These are phyloP conservation scores for Cercospora beticola DNA, from an alignment of 2,329 filamentous ascomycete species.

Conservation along the genomic window DNA sequence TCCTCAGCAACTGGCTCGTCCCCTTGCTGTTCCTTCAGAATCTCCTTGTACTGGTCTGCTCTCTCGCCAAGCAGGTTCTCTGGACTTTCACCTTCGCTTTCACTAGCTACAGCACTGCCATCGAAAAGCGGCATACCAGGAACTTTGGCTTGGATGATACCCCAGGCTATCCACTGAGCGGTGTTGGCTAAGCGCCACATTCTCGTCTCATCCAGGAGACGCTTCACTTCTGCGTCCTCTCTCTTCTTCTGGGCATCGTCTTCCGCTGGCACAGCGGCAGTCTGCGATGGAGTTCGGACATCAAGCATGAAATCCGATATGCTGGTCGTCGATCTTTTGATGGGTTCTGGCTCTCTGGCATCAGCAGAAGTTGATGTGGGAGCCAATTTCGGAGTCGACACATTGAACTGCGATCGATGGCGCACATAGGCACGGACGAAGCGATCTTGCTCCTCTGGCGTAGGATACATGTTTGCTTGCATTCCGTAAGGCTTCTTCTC, in stretches of 20 bases:
- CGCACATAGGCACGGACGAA: constrained; percentile 86
- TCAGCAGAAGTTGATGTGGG: constrained; percentile 35
- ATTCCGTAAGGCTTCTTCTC: constrained; percentile 60
- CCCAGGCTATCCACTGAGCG: constrained; percentile 92
- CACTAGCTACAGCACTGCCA: constrained; percentile 25
- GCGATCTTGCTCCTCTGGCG: constrained; percentile 72
- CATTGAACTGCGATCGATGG: constrained; percentile 69
- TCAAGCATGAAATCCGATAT: constrained; percentile 77
- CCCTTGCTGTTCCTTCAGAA: constrained; percentile 26
- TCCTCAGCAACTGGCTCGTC: constrained; percentile 57
- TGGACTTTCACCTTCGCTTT: constrained; percentile 30
- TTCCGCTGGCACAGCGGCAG: constrained; percentile 19
- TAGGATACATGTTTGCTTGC: constrained; percentile 71
- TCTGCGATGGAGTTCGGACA: constrained; percentile 49
- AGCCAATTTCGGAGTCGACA: constrained; percentile 33
- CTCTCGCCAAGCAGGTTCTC: constrained; percentile 36
- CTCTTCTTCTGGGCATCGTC: constrained; percentile 55
- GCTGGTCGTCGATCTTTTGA: constrained; percentile 38
- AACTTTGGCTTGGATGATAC: constrained; percentile 89
- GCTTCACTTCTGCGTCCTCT: constrained; percentile 65
- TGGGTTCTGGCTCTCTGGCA: constrained; percentile 30
- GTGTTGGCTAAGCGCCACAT: constrained; percentile 88
- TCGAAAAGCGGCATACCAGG: constrained; percentile 63
- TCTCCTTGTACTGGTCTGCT: constrained; percentile 29
- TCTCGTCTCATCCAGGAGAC: constrained; percentile 73